Base-by-base conservation (phyloP, 2,329 filamentous ascomycete genomes). In the Tolypocladium tundrense region DNA sequence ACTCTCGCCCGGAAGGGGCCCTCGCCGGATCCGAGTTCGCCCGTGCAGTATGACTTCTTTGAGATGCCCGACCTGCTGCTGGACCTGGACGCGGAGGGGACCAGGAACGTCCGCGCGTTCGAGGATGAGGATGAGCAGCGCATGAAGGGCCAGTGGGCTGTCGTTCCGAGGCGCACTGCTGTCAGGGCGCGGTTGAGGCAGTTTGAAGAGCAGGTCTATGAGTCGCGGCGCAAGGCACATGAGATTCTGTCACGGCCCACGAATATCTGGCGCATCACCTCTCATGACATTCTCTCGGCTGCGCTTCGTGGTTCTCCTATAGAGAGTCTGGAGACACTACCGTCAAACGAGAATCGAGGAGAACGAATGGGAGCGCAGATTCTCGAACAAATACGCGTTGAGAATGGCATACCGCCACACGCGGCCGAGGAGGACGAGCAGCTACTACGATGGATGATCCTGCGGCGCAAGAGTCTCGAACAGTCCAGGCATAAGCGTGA, bases 31-130 rank as follows among this genome's bases (percentile, higher is more conserved):
- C 58, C 63, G 3, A 63, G 64, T 35, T 37, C 33, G 0, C 59
- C 62, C 1, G 54, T 52, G 9, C 45, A 64, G 11, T 40, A 63
- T 53, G 63, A 70, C n/a, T 69, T 74, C 59, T 75, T 76, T 60
- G 65, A 76, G 31, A 68, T 79, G 45, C 73, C 77, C 14, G 57
- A 72, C 21, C 60, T 78, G 13, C 65, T 82, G 3, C 71, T 84
- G 43, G 79, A 84, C 59, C 77, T 84, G 43, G 81, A 83, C 61
- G 76, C 77, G 51, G 73, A 77, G 60, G 72, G 75, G 24, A 75
- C 65, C 61, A 68, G 64, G 1, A 66, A 71, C 53, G 78, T 82
- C 43, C 77, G 79, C 35, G 64, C 67, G 2, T 76, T 69, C 57
- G 68, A 73, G 52, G 62, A 71, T 3, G 61, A 63, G 5, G 69